These are phyloP conservation scores for Bryoglossum gracile DNA, from an alignment of 495 filamentous ascomycete species.

Conservation along the genomic window DNA sequence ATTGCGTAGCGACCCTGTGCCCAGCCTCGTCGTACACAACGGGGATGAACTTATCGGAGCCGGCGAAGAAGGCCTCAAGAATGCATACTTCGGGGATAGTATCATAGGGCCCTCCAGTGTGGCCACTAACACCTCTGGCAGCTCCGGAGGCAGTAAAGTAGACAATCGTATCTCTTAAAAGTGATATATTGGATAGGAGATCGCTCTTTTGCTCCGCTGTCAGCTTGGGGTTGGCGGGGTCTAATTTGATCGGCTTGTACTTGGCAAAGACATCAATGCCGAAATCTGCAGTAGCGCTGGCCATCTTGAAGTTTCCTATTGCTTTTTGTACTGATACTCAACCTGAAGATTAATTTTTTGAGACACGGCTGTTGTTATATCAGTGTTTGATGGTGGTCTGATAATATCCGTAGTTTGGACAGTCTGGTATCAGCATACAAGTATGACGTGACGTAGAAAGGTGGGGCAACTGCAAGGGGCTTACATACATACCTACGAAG, in stretches of 20 bases:
- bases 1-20: constrained; percentile 20
- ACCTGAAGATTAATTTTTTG: no score
- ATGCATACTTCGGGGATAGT: constrained; percentile 21
- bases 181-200: constrained; percentile 16
- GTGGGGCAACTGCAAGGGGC: no score
- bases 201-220: constrained; percentile 16
- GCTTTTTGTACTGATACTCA: no score
- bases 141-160: constrained; percentile 20
- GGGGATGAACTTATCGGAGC: constrained; percentile 11
- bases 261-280: constrained; percentile 20
- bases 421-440: no score
- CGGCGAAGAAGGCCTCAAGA: constrained; percentile 16
- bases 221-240: constrained; percentile 17
- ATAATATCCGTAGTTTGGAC: no score
- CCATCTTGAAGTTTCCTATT: constrained; percentile 10
- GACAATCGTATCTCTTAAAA: constrained; percentile 19
- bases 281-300: constrained; percentile 18
- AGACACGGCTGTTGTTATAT: no score
- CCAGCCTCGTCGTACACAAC: constrained; percentile 20
- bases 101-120: constrained; percentile 20
- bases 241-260: constrained; percentile 16
- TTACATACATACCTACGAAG: no score
- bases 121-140: constrained; percentile 15
- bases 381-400: no score
- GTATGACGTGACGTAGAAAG: no score